phyloP scores from a whole-genome alignment of 2,329 filamentous ascomycete genomes.

The Botrytis byssoidea region DNA sequence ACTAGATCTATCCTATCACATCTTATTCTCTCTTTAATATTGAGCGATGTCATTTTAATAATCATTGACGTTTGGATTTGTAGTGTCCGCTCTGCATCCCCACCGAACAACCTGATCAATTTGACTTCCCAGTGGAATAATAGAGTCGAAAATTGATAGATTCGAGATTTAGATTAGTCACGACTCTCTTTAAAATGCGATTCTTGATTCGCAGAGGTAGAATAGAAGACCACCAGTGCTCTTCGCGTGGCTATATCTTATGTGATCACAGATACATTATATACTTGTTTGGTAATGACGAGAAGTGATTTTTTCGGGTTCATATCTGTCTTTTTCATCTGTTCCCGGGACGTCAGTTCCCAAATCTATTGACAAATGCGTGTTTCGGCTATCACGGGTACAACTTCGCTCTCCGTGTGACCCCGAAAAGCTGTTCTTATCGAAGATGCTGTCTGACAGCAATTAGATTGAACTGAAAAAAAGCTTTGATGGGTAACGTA shows the following conservation, averaged over 20 bases:
- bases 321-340: no score
- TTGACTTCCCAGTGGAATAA: background rate
- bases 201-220: no score
- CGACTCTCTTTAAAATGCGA: background rate
- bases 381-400: no score
- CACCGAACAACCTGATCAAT: background rate
- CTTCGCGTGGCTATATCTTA: no score
- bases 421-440: no score
- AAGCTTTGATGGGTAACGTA: no score
- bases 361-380: background rate
- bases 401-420: background rate
- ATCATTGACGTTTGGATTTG: rapidly evolving
- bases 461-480: background rate
- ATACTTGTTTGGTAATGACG: no score
- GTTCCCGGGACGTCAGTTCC: no score
- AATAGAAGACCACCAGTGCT: no score
- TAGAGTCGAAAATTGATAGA: background rate
- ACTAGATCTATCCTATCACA: background rate
- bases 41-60: background rate
- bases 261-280: no score
- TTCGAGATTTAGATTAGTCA: background rate
- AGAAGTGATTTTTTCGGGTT: no score
- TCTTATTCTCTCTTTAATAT: background rate
- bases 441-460: background rate
- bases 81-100: background rate